phyloP scores from a whole-genome alignment of 1,284 basidiomycete genomes.

The Mycena citricolor region DNA sequence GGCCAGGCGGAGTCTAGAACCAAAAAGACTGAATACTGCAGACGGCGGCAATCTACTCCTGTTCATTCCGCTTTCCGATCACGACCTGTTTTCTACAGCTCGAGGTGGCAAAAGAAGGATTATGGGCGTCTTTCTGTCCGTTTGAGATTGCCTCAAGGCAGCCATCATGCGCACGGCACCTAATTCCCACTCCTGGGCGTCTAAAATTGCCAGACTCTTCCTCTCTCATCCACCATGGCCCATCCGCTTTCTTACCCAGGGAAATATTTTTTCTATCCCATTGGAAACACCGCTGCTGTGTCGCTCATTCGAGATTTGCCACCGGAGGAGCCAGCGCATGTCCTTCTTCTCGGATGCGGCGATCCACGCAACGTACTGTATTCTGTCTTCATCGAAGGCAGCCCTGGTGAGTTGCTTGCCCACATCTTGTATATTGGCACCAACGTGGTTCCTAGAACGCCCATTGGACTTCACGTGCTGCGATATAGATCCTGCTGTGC shows the following conservation, averaged over 20 bases:
- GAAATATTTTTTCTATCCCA: constrained; percentile 38
- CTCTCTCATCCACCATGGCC: no score
- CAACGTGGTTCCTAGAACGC: constrained; percentile 27
- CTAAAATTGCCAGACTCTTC: no score
- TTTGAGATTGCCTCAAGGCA: no score
- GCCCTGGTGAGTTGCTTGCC: constrained; percentile 5
- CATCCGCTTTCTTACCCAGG: constrained; percentile 32
- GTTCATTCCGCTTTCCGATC: no score
- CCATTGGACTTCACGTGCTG: constrained; percentile 45
- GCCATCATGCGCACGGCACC: no score
- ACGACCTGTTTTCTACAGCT: no score
- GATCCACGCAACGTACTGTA: constrained; percentile 44
- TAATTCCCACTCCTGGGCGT: no score
- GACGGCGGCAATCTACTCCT: no score
- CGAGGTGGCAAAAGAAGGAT: no score
- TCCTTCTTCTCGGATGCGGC: constrained; percentile 44
- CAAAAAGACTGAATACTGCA: no score
- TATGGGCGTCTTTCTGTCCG: no score
- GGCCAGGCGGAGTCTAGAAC: no score
- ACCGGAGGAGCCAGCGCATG: constrained; percentile 32
- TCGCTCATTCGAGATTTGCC: constrained; percentile 37
- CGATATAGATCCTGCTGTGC: constrained; percentile 42
- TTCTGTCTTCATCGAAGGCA: constrained; percentile 30
- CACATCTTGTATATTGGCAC: background rate
- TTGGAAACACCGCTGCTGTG: constrained; percentile 45